A percentile compares a stretch with the other conserved stretches of the same genome.
Conservation (phyloP, 73 alveolate genomes). For the Symbiodinium natans region DNA sequence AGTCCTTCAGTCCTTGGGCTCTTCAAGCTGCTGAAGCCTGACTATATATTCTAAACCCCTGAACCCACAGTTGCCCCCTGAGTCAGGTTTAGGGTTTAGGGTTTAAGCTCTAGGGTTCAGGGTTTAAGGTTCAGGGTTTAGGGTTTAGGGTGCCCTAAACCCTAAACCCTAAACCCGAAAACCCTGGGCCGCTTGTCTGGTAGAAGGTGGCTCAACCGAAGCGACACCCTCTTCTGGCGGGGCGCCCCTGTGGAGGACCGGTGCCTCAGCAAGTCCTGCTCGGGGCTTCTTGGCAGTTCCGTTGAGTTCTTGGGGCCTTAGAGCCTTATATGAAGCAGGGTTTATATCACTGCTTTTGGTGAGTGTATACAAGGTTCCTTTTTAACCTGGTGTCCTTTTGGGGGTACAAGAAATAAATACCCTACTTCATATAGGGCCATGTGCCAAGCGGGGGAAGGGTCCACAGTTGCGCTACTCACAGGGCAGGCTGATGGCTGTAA, state of each 20-base stretch:
- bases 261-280: background rate
- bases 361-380: too few relatives aligned
- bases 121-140: background rate
- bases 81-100: background rate
- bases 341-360: too few relatives aligned
- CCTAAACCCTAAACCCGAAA: background rate
- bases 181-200: background rate
- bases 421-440: too few relatives aligned
- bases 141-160: background rate
- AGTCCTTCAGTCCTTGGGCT: too few relatives aligned
- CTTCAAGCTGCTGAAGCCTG: too few relatives aligned
- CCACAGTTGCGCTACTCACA: background rate
- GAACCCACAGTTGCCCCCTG: too few relatives aligned
- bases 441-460: background rate
- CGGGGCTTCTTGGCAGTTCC: too few relatives aligned
- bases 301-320: too few relatives aligned
- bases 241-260: conserved; percentile 77
- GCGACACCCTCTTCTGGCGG: conserved; percentile 68
- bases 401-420: too few relatives aligned
- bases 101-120: background rate
- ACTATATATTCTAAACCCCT: too few relatives aligned
- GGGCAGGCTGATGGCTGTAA: background rate
- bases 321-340: too few relatives aligned
- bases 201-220: conserved; percentile 65
- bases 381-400: too few relatives aligned